Evolutionary conservation across 305 asterid genomes (phyloP), one percentile per base, ranked within the genome.

Genomic region (Fraxinus sp.): DNA sequence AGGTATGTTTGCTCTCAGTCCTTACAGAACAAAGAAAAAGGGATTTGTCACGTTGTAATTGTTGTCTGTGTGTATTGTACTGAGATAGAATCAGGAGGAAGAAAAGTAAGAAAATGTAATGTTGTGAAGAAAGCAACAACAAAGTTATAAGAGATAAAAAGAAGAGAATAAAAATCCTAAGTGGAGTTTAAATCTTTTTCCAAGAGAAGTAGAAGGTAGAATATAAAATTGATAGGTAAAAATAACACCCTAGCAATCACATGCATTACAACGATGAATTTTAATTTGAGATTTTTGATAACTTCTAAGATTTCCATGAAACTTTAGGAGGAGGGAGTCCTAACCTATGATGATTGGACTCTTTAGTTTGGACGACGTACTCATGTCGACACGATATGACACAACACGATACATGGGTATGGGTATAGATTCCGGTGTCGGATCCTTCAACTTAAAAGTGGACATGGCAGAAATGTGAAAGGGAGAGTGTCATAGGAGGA

Each of bases 1-100:
- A 90, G 98, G 98, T 95, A 88, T 41, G 37, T 66, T 24, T 32
- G 24, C 41, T 11, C 43, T 30, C 10, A 5, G 9, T 71, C 18
- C 76, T 14, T 16, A 28, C 18, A 11, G 18, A 71, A 30, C 73
- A 64, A 30, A 30, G 11, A 71, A 2, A 70, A 70, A 32, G 24
- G 24, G 41, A 30, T 14, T 32, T 30, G 11, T 71, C 24, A n/a
- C 2, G 26, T 6, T 13, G 74, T 66, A 28, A 28, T 66, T 4
- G 35, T 66, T 66, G 35, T 66, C 74, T 66, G 2, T 66, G 20
- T 10, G 36, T 26, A 14, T 66, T 66, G 8, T 57, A 57, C 28
- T 11, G 35, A 66, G 32, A 13, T 66, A 26, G 37, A 26, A 10
- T 26, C 37, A 11, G 37, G 74, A 26, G 36, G 28, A 59, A 66